A percentile compares a stretch with the other conserved stretches of the same genome.
These are phyloP conservation scores for Verticillium klebahnii DNA, from an alignment of 2,329 filamentous ascomycete genomes.

Conservation along the genomic window DNA sequence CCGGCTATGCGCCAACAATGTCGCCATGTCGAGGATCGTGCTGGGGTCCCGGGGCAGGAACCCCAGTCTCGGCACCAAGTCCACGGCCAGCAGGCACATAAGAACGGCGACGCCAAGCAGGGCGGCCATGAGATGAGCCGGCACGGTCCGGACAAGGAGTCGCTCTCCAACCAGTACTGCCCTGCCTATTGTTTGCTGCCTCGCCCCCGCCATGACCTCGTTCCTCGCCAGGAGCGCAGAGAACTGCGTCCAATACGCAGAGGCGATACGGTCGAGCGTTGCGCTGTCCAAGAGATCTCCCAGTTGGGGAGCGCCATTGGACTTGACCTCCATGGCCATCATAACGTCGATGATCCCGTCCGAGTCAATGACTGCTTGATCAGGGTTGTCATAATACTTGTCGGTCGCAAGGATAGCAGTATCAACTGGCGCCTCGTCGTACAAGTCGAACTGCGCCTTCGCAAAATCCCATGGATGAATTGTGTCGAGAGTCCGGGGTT, in stretches of 20 bases:
- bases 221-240: conserved; percentile 26
- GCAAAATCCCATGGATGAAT: conserved; percentile 20
- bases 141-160: conserved; percentile 21
- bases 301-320: conserved; percentile 14
- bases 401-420: conserved; percentile 5
- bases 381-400: conserved; percentile 15
- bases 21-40: conserved; percentile 27
- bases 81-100: conserved; percentile 14
- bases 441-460: conserved; percentile 17
- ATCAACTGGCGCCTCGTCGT: conserved; percentile 9
- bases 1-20: conserved; percentile 29
- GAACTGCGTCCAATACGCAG: conserved; percentile 28
- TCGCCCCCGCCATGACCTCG: conserved; percentile 20
- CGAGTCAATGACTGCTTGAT: conserved; percentile 19
- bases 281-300: conserved; percentile 17
- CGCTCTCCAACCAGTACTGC: conserved; percentile 22
- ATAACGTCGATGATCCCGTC: conserved; percentile 28
- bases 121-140: conserved; percentile 24
- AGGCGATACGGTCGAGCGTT: conserved; percentile 19
- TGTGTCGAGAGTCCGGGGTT: conserved; percentile 10
- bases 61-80: conserved; percentile 22
- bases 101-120: conserved; percentile 21
- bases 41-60: conserved; percentile 30
- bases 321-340: conserved; percentile 19
- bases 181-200: conserved; percentile 15